Evolutionary conservation across 345 rosid genomes (phyloP).

Genomic region (Eucalyptus caleyi): DNA sequence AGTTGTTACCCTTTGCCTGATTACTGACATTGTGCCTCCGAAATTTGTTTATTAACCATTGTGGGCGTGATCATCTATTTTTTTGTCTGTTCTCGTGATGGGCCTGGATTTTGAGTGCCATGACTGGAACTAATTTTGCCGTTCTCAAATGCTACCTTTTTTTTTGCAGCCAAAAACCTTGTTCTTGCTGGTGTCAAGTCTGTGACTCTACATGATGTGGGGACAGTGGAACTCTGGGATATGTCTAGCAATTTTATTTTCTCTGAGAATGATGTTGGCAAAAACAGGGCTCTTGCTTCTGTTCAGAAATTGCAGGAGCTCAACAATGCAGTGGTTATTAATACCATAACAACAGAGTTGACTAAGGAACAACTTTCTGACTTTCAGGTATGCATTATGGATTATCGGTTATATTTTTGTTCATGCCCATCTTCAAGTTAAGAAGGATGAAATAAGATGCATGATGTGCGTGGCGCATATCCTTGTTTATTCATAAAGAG

Average conservation of each 20-base stretch:
- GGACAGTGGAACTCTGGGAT: slow-evolving; percentile 82
- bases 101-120: neutral
- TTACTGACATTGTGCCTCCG: neutral
- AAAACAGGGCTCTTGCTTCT: slow-evolving; percentile 92
- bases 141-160: neutral
- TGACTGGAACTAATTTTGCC: neutral
- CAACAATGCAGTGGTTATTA: slow-evolving; percentile 71
- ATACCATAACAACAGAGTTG: slow-evolving; percentile 58
- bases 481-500: neutral
- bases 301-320: slow-evolving; percentile 94
- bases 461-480: neutral
- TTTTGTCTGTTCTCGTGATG: neutral
- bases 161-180: slow-evolving; percentile 84
- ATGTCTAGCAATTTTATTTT: slow-evolving; percentile 79
- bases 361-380: slow-evolving; percentile 67
- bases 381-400: slow-evolving; percentile 48
- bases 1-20: neutral
- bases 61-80: neutral
- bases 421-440: neutral
- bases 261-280: slow-evolving; percentile 77
- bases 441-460: neutral
- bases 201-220: slow-evolving; percentile 90
- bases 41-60: neutral
- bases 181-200: slow-evolving; percentile 98
- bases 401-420: neutral